These are phyloP conservation scores for Pseudopyricularia javanii DNA, from an alignment of 2,329 filamentous ascomycete genomes.

Conservation along the genomic window DNA sequence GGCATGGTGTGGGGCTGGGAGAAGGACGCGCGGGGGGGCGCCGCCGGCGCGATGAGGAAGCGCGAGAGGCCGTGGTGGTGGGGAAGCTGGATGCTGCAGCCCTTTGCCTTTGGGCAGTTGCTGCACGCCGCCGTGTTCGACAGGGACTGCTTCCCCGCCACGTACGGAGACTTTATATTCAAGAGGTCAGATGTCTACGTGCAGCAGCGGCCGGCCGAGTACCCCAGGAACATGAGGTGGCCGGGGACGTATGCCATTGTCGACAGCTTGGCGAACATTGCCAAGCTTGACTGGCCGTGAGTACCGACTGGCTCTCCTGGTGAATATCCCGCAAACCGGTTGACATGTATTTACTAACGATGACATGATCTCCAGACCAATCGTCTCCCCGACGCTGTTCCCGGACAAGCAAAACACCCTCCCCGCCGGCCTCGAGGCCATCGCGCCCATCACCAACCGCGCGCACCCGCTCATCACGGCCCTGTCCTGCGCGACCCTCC, in stretches of 20 bases:
- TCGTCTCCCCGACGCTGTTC: conserved; percentile 77
- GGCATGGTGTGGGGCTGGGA: conserved; percentile 52
- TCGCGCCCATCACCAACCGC: conserved; percentile 67
- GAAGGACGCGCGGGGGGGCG: conserved; percentile 36
- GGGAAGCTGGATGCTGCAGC: conserved; percentile 73
- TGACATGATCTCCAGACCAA: conserved; percentile 38
- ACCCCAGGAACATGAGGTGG: conserved; percentile 59
- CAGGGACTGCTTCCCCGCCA: conserved; percentile 55
- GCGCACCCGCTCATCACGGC: conserved; percentile 80
- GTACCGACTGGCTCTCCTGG: too few relatives aligned
- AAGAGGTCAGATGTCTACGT: conserved; percentile 71
- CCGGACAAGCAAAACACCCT: conserved; percentile 54
- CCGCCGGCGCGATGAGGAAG: conserved; percentile 16
- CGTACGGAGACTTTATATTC: conserved; percentile 41
- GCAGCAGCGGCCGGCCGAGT: conserved; percentile 55
- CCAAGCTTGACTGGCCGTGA: conserved; percentile 71
- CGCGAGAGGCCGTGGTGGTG: conserved; percentile 68
- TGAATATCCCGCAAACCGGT: too few relatives aligned
- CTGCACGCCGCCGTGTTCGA: conserved; percentile 69
- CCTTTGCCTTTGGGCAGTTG: conserved; percentile 63
- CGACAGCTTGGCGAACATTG: conserved; percentile 71
- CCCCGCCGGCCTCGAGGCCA: conserved; percentile 49
- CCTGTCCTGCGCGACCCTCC: conserved; percentile 79
- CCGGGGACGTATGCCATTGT: conserved; percentile 65
- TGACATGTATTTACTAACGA: too few relatives aligned